A percentile compares a stretch with the other conserved stretches of the same genome.
Evolutionary conservation across 805 yeast species (phyloP).

Genomic region (Cyberlindnera americana): DNA sequence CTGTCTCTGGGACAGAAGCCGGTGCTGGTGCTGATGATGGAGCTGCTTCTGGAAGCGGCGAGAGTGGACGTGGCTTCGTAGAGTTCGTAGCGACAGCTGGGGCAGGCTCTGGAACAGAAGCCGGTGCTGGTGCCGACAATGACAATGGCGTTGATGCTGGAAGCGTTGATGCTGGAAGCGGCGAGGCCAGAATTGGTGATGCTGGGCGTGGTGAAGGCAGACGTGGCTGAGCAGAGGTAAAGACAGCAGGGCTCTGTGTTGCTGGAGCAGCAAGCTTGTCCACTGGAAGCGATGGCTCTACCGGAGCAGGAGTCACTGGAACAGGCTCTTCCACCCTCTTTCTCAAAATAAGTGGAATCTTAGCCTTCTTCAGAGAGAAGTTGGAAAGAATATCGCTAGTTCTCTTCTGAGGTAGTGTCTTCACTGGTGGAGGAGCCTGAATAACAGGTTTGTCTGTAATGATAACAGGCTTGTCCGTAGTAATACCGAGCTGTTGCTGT

Average conservation of each 20-base stretch:
- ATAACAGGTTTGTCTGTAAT: neutral
- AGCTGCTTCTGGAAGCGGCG: neutral
- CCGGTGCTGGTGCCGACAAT: neutral
- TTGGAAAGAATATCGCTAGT: constrained; percentile 20
- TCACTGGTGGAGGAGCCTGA: neutral
- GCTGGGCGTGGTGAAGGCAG: too few relatives aligned
- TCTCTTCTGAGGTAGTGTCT: constrained; percentile 19
- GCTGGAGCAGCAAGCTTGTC: too few relatives aligned
- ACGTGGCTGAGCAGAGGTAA: constrained; percentile 2
- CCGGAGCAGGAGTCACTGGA: too few relatives aligned
- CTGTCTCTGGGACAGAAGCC: neutral
- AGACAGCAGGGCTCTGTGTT: too few relatives aligned
- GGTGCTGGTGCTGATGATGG: neutral
- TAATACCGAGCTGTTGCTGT: too few relatives aligned
- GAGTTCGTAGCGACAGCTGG: neutral
- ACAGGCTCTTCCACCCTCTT: constrained; percentile 1
- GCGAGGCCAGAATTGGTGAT: too few relatives aligned
- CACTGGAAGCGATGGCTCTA: too few relatives aligned
- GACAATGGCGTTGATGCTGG: neutral
- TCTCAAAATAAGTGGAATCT: constrained; percentile 24
- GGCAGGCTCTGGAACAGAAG: neutral
- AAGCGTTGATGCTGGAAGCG: too few relatives aligned
- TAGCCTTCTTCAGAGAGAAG: constrained; percentile 26
- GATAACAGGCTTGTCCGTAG: too few relatives aligned
- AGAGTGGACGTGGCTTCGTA: too few relatives aligned